Evolutionary conservation across 495 filamentous ascomycete genomes (phyloP).

Genomic region (Daldinia childiae): DNA sequence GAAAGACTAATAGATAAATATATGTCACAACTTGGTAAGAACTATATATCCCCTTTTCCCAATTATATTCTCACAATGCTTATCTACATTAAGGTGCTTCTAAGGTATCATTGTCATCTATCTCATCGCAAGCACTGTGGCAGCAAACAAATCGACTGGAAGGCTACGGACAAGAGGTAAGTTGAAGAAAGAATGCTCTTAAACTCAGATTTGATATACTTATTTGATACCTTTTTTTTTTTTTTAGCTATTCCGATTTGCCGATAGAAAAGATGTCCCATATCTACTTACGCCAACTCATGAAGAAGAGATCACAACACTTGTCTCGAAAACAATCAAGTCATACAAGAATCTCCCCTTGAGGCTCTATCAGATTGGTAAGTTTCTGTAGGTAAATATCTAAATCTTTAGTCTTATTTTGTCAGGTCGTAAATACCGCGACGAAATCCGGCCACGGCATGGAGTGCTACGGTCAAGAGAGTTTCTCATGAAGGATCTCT

Average conservation of each 20-base stretch:
- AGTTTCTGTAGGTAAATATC: conserved; percentile 31
- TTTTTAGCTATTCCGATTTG: conserved; percentile 80
- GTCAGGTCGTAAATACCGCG: conserved; percentile 87
- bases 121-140: conserved; percentile 90
- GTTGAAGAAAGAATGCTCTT: conserved; percentile 5
- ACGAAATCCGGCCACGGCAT: conserved; percentile 87
- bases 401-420: conserved; percentile 22
- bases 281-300: conserved; percentile 92
- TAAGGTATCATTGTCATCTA: conserved; percentile 85
- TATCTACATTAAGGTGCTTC: conserved; percentile 70
- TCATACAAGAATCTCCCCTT: conserved; percentile 90
- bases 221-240: neutral
- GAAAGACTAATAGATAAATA: conserved; percentile 87
- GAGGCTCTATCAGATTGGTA: conserved; percentile 89
- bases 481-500: conserved; percentile 98
- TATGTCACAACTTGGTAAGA: conserved; percentile 79
- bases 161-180: conserved; percentile 72
- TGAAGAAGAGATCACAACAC: conserved; percentile 91
- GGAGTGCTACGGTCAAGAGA: conserved; percentile 91
- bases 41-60: neutral
- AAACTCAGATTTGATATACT: neutral
- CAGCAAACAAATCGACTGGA: conserved; percentile 59
- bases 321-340: conserved; percentile 76
- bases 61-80: conserved; percentile 4
- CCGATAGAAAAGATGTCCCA: conserved; percentile 77